A percentile compares a stretch with the other conserved stretches of the same genome.
Evolutionary conservation across 2,329 filamentous ascomycete species (phyloP).

Genomic region (Sclerotinia minor): DNA sequence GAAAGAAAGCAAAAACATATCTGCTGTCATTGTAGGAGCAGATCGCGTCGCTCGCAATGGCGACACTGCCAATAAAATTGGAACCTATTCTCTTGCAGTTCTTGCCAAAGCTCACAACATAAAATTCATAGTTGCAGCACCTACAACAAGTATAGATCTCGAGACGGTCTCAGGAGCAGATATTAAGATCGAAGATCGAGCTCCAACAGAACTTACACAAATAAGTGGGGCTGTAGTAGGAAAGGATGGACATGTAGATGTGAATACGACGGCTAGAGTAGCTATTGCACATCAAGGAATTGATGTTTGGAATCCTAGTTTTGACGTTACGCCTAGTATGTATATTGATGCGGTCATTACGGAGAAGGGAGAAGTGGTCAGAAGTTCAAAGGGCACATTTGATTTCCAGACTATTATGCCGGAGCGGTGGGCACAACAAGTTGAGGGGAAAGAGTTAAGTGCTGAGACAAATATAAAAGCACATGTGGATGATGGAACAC

Average conservation of each 20-base stretch:
- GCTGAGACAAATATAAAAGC: slow-evolving; percentile 3
- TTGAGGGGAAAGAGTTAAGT: slow-evolving; percentile 26
- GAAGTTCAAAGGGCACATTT: slow-evolving; percentile 70
- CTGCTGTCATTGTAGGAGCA: slow-evolving; percentile 88
- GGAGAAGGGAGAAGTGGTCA: slow-evolving; percentile 83
- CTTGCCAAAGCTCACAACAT: slow-evolving; percentile 83
- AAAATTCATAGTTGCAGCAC: slow-evolving; percentile 93
- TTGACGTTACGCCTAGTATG: slow-evolving; percentile 87
- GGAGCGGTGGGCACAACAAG: slow-evolving; percentile 50
- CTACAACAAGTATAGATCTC: slow-evolving; percentile 90
- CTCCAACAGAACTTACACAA: slow-evolving; percentile 77
- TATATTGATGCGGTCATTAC: slow-evolving; percentile 95
- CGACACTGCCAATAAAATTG: slow-evolving; percentile 98
- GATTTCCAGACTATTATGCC: slow-evolving; percentile 58
- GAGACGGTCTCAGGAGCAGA: slow-evolving; percentile 72
- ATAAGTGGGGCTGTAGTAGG: slow-evolving; percentile 74
- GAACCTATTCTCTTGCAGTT: slow-evolving; percentile 91
- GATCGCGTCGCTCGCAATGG: slow-evolving; percentile 95
- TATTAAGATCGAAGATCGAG: slow-evolving; percentile 90
- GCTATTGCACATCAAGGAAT: slow-evolving; percentile 78
- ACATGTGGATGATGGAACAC: slow-evolving; percentile 22
- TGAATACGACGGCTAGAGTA: slow-evolving; percentile 65
- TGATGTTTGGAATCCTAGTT: slow-evolving; percentile 92
- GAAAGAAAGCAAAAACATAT: slow-evolving; percentile 66
- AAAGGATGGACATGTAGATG: slow-evolving; percentile 62